phyloP scores from a whole-genome alignment of 805 yeast species.

The Monosporozyma servazzii region DNA sequence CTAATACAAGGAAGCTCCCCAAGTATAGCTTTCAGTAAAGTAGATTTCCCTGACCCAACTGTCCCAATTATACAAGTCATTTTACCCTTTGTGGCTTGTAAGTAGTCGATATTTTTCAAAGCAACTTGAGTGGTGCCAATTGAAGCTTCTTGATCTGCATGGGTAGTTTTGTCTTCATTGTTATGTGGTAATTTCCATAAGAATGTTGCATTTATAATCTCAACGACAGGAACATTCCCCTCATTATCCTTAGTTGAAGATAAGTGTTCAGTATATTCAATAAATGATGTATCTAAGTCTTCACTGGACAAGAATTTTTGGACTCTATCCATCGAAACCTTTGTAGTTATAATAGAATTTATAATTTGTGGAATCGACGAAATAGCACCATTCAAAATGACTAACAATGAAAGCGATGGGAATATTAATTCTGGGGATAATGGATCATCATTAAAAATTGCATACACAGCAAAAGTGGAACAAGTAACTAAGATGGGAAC shows the following conservation, averaged over 20 bases:
- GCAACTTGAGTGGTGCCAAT: slow-evolving; percentile 41
- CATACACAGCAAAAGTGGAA: slow-evolving; percentile 48
- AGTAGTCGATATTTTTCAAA: slow-evolving; percentile 37
- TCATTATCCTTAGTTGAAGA: slow-evolving; percentile 5
- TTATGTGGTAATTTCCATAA: slow-evolving; percentile 35
- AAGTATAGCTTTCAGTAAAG: slow-evolving; percentile 43
- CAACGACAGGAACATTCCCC: slow-evolving; percentile 28
- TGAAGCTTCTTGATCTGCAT: slow-evolving; percentile 35
- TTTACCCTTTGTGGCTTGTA: slow-evolving; percentile 43
- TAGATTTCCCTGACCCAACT: slow-evolving; percentile 62
- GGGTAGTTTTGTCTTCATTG: slow-evolving; percentile 9
- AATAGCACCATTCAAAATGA: slow-evolving; percentile 50
- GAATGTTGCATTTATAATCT: slow-evolving; percentile 43
- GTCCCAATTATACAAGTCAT: slow-evolving; percentile 55
- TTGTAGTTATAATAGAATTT: slow-evolving; percentile 48
- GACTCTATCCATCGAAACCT: slow-evolving; percentile 49
- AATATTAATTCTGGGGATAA: slow-evolving; percentile 60
- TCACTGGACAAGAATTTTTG: slow-evolving; percentile 39
- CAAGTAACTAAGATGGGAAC: slow-evolving; percentile 60
- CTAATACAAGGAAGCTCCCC: slow-evolving; percentile 42
- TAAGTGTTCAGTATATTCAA: slow-evolving; percentile 18
- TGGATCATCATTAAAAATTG: slow-evolving; percentile 38
- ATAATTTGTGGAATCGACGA: slow-evolving; percentile 49
- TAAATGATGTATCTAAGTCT: slow-evolving; percentile 35
- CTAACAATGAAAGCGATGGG: slow-evolving; percentile 56